Evolutionary conservation across 1,284 basidiomycete genomes (phyloP).

Genomic region (Tremellales sp.): DNA sequence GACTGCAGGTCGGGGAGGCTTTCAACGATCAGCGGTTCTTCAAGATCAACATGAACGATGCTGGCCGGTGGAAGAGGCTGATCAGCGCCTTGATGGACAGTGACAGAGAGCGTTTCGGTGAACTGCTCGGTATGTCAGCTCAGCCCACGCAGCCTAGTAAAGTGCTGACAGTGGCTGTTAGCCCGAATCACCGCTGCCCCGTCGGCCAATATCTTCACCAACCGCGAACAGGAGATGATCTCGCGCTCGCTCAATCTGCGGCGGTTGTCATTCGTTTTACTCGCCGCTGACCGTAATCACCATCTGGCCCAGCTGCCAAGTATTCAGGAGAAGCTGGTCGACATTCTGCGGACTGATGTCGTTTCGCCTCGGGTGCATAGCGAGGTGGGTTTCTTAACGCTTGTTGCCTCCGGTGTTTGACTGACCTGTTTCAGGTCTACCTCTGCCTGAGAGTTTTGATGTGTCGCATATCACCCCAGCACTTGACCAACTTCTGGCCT

Average conservation of each 20-base stretch:
- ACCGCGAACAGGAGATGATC: conserved; percentile 88
- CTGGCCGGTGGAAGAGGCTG: conserved; percentile 68
- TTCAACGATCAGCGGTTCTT: conserved; percentile 86
- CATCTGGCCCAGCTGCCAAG: conserved; percentile 84
- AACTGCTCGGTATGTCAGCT: conserved; percentile 64
- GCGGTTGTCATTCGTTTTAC: conserved; percentile 77
- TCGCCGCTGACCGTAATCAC: conserved; percentile 81
- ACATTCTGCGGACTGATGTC: conserved; percentile 72
- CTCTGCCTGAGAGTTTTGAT: conserved; percentile 87
- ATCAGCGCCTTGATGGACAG: conserved; percentile 74
- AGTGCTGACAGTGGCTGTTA: conserved; percentile 43
- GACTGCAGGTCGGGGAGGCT: conserved; percentile 69
- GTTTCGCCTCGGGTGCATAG: conserved; percentile 81
- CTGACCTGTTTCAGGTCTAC: conserved; percentile 54
- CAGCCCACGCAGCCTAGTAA: neutral
- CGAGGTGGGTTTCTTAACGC: conserved; percentile 62
- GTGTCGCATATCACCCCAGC: conserved; percentile 85
- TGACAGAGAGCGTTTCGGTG: conserved; percentile 81
- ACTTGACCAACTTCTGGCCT: conserved; percentile 94
- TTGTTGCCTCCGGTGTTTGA: neutral
- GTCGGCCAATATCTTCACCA: conserved; percentile 94
- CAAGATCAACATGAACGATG: conserved; percentile 55
- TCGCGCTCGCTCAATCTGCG: conserved; percentile 83
- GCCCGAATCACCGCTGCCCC: conserved; percentile 78
- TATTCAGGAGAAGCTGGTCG: conserved; percentile 95